These are phyloP conservation scores for Typha latifolia DNA, from an alignment of 176 grass and related monocot genomes.

Conservation along the genomic window DNA sequence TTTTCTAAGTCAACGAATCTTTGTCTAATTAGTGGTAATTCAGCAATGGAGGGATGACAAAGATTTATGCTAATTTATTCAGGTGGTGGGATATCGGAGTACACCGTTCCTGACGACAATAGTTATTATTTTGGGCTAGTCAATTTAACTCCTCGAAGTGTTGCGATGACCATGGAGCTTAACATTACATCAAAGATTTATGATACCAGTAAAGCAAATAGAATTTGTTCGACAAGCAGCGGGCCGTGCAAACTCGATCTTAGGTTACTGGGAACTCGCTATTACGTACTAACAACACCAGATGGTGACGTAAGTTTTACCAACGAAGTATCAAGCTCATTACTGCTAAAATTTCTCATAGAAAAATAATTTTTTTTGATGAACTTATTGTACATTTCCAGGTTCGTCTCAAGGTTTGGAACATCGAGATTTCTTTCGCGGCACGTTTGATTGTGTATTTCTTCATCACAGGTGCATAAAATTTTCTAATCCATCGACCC, in stretches of 20 bases:
- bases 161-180: conserved; percentile 18
- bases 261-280: conserved; percentile 15
- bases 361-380: not conserved
- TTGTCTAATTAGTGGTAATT: not conserved
- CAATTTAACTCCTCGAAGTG: conserved; percentile 26
- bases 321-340: not conserved
- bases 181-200: conserved; percentile 27
- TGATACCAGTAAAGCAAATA: conserved; percentile 24
- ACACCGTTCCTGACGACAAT: conserved; percentile 16
- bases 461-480: conserved; percentile 20
- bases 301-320: conserved; percentile 20
- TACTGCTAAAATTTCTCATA: not conserved
- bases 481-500: not conserved
- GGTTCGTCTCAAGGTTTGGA: conserved; percentile 2
- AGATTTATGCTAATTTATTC: conserved; percentile 4
- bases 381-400: not conserved
- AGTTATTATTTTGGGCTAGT: conserved; percentile 30
- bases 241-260: conserved; percentile 27
- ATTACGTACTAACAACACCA: conserved; percentile 27
- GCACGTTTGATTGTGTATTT: conserved; percentile 24
- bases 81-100: conserved; percentile 21
- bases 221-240: conserved; percentile 19
- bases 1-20: not conserved
- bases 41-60: not conserved
- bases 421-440: conserved; percentile 19